These are phyloP conservation scores for Hyphopichia buzzinii DNA, from an alignment of 1,139 yeast species.

Conservation along the genomic window DNA sequence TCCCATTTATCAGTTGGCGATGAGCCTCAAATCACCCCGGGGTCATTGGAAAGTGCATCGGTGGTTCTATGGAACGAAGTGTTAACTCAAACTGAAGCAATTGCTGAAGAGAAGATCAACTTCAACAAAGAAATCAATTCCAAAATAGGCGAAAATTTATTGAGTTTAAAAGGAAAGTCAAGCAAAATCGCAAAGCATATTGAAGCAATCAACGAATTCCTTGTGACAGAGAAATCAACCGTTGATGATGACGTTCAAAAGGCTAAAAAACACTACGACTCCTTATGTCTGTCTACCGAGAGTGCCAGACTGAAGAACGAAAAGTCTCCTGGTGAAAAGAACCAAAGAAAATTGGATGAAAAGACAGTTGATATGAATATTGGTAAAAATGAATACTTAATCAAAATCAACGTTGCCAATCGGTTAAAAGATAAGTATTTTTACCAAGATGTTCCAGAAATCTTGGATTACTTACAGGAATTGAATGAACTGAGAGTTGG, in stretches of 20 bases:
- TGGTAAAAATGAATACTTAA: slow-evolving; percentile 78
- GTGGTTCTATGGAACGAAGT: slow-evolving; percentile 93
- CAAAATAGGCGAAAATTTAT: slow-evolving; percentile 64
- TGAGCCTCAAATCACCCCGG: slow-evolving; percentile 87
- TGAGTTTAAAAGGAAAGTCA: slow-evolving; percentile 52
- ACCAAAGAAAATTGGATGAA: slow-evolving; percentile 56
- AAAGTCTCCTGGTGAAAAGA: slow-evolving; percentile 55
- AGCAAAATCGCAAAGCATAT: slow-evolving; percentile 56
- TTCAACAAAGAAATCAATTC: slow-evolving; percentile 62
- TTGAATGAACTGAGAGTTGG: slow-evolving; percentile 77
- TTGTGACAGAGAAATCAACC: slow-evolving; percentile 55
- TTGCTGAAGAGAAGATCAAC: slow-evolving; percentile 64
- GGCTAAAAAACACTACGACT: slow-evolving; percentile 74
- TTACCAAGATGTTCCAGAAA: slow-evolving; percentile 91
- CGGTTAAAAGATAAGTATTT: slow-evolving; percentile 88
- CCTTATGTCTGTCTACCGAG: slow-evolving; percentile 79
- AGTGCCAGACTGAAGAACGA: slow-evolving; percentile 70
- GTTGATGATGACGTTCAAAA: slow-evolving; percentile 67
- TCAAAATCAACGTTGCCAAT: slow-evolving; percentile 81
- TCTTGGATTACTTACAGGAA: slow-evolving; percentile 82
- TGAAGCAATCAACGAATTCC: slow-evolving; percentile 55
- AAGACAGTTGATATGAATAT: slow-evolving; percentile 80
- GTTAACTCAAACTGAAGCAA: slow-evolving; percentile 76
- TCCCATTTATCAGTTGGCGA: slow-evolving; percentile 85
- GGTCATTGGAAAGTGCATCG: slow-evolving; percentile 89